phyloP scores from a whole-genome alignment of 345 rosid species.

The Citrus glauca region DNA sequence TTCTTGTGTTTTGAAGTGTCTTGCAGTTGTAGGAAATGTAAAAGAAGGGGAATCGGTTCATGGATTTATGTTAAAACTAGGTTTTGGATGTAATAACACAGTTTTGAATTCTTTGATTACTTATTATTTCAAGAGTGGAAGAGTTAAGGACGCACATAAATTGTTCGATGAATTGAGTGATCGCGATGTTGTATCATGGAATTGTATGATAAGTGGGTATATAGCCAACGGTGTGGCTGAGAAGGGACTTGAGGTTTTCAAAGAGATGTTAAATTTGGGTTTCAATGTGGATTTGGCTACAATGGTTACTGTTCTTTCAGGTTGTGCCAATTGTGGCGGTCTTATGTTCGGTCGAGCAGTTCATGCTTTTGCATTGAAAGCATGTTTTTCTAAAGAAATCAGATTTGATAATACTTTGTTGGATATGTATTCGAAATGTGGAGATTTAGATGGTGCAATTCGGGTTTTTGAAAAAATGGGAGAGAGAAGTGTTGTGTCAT shows the following conservation, averaged over 20 bases:
- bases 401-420: slow-evolving; percentile 49
- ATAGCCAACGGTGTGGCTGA: slow-evolving; percentile 36
- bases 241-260: slow-evolving; percentile 38
- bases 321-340: slow-evolving; percentile 38
- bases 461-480: slow-evolving; percentile 48
- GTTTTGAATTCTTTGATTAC: slow-evolving; percentile 55
- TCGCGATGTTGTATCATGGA: slow-evolving; percentile 68
- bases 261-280: slow-evolving; percentile 40
- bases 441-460: slow-evolving; percentile 41
- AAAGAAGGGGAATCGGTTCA: slow-evolving; percentile 55
- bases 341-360: slow-evolving; percentile 41
- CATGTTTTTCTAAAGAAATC: slow-evolving; percentile 25
- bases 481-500: slow-evolving; percentile 57
- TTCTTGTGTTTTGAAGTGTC: slow-evolving; percentile 57
- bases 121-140: slow-evolving; percentile 42
- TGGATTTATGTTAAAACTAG: slow-evolving; percentile 47
- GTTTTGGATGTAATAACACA: slow-evolving; percentile 32
- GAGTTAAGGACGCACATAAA: slow-evolving; percentile 41
- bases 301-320: slow-evolving; percentile 43
- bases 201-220: slow-evolving; percentile 56
- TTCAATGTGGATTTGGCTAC: slow-evolving; percentile 46
- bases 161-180: slow-evolving; percentile 65
- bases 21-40: slow-evolving; percentile 34
- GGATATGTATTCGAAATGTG: slow-evolving; percentile 68
- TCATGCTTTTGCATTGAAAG: slow-evolving; percentile 51